Evolutionary conservation across 257 asterid genomes (phyloP).

Genomic region (Nicotiana attenuata): DNA sequence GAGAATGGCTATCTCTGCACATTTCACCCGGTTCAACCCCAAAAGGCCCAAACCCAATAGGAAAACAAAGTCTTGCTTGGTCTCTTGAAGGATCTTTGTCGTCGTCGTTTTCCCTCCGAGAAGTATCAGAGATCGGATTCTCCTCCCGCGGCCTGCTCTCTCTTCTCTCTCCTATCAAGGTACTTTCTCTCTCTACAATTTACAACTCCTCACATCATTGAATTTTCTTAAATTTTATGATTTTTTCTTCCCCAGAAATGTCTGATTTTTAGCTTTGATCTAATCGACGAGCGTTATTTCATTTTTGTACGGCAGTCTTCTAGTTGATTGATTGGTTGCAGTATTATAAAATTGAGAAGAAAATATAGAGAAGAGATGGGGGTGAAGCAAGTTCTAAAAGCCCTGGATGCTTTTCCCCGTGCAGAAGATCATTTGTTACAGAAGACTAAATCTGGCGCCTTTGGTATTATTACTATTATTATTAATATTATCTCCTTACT

Average conservation of each 20-base stretch:
- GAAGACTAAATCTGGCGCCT: slow-evolving; percentile 92
- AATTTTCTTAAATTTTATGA: background rate
- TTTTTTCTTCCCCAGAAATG: background rate
- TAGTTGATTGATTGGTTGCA: background rate
- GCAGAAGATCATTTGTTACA: slow-evolving; percentile 90
- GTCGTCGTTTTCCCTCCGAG: background rate
- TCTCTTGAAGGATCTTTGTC: background rate
- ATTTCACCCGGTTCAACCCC: background rate
- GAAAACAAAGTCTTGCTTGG: background rate
- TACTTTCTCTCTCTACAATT: background rate
- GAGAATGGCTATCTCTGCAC: too few species aligned
- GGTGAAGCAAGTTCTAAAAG: slow-evolving; percentile 63
- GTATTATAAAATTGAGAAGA: background rate
- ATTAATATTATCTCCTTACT: background rate
- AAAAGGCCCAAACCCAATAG: slow-evolving; percentile 3
- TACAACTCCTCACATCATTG: background rate
- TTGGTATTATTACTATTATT: slow-evolving; percentile 39
- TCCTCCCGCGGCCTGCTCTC: background rate
- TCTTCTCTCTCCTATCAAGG: background rate
- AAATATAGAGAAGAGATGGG: slow-evolving; percentile 45
- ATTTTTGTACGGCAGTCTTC: background rate
- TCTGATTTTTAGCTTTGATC: background rate
- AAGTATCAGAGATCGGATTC: background rate
- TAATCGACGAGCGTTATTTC: background rate
- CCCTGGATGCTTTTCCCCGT: slow-evolving; percentile 92